Percentiles rank a stretch among this genome's conserved stretches.
phyloP scores from a whole-genome alignment of 2,329 filamentous ascomycete genomes.

The Tolypocladium paradoxum region DNA sequence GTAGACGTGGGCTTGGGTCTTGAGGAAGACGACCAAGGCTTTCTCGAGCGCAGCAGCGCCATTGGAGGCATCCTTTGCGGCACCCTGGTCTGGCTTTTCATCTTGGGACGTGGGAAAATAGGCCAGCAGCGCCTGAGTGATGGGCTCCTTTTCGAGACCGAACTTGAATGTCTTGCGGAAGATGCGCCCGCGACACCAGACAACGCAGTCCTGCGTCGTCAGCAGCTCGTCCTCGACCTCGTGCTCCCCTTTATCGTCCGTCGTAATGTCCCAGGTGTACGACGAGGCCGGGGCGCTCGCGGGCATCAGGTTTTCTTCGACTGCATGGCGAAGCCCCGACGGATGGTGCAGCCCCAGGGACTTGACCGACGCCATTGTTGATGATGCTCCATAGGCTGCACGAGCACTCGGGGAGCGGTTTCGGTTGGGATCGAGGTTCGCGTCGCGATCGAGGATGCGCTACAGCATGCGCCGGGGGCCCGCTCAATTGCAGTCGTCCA shows the following conservation, averaged over 20 bases:
- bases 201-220: conserved; percentile 61
- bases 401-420: background rate
- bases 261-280: conserved; percentile 65
- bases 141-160: conserved; percentile 72
- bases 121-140: conserved; percentile 79
- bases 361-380: conserved; percentile 72
- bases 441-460: background rate
- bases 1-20: conserved; percentile 86
- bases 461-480: background rate
- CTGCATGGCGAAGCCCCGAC: conserved; percentile 69
- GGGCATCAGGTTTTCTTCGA: conserved; percentile 68
- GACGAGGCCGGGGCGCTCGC: conserved; percentile 51
- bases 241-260: conserved; percentile 26
- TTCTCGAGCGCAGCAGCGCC: conserved; percentile 33
- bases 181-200: conserved; percentile 81
- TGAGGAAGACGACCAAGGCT: conserved; percentile 82
- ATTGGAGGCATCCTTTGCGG: conserved; percentile 6
- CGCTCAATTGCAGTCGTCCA: background rate
- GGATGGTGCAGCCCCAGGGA: conserved; percentile 89
- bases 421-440: background rate
- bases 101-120: conserved; percentile 56
- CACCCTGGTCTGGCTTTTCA: conserved; percentile 9
- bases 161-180: conserved; percentile 82
- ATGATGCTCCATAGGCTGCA: conserved; percentile 20
- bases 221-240: conserved; percentile 68